A percentile compares a stretch with the other conserved stretches of the same genome.
These are phyloP conservation scores for Bruguiera gymnorhiza DNA, from an alignment of 345 rosid species.

Conservation along the genomic window DNA sequence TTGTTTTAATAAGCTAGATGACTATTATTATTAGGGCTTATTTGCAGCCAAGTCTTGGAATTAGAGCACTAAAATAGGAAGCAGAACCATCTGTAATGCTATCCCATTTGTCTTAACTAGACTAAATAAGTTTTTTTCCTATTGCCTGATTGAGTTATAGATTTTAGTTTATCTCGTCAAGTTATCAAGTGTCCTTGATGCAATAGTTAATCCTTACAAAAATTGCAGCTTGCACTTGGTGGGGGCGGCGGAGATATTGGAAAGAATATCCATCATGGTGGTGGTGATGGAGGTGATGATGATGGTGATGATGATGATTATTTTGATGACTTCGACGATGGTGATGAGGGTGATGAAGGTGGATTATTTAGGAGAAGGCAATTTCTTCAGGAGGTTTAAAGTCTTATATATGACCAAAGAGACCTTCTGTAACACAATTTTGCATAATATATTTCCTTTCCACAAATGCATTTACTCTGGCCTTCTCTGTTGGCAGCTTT, in stretches of 20 bases:
- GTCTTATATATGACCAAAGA: neutral
- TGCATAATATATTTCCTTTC: neutral
- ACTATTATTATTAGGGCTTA: too few species aligned
- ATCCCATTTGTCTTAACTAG: too few species aligned
- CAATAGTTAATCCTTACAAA: constrained; percentile 20
- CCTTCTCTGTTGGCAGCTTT: constrained; percentile 51
- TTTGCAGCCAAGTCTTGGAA: too few species aligned
- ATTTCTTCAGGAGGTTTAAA: constrained; percentile 76
- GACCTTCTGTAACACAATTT: neutral
- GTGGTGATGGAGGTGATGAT: constrained; percentile 96
- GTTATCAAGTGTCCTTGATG: neutral
- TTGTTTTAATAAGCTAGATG: too few species aligned
- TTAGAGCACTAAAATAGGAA: too few species aligned
- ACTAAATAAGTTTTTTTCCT: too few species aligned
- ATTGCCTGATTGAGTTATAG: too few species aligned
- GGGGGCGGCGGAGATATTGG: constrained; percentile 97
- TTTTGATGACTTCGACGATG: constrained; percentile 90
- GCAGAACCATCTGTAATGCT: too few species aligned
- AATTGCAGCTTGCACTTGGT: constrained; percentile 70
- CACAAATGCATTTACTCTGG: constrained; percentile 5
- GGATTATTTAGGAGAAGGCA: constrained; percentile 81
- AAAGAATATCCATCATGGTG: constrained; percentile 75
- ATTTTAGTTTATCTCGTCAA: too few species aligned
- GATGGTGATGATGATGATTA: constrained; percentile 94
- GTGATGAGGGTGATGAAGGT: constrained; percentile 84